Percentiles rank a stretch among this genome's conserved stretches.
Evolutionary conservation across 192 early-diverging fungal genomes (phyloP).

Genomic region (Obelidium mucronatum): DNA sequence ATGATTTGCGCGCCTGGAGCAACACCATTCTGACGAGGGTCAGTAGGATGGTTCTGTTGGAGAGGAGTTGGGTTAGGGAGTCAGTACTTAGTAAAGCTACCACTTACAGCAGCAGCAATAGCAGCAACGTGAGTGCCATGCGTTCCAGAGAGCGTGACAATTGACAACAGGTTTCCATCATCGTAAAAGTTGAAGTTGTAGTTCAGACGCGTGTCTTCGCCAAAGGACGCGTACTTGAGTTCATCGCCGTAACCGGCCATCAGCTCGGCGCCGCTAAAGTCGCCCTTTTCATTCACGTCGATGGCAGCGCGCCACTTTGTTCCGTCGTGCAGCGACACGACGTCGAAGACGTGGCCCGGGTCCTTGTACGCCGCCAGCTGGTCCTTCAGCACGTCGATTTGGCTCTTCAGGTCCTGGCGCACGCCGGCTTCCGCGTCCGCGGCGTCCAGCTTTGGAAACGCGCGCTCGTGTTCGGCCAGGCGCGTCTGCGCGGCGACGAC

Average conservation of each 20-base stretch:
- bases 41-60: too few relatives aligned
- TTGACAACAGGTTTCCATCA: constrained; percentile 63
- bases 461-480: constrained; percentile 42
- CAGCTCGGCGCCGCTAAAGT: constrained; percentile 62
- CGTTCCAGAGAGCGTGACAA: constrained; percentile 83
- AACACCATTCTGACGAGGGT: constrained; percentile 82
- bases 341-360: constrained; percentile 58
- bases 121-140: constrained; percentile 97
- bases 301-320: constrained; percentile 86
- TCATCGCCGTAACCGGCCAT: constrained; percentile 81
- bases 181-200: constrained; percentile 96
- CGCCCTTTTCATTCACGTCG: constrained; percentile 78
- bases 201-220: constrained; percentile 80
- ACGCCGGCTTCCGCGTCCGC: constrained; percentile 51
- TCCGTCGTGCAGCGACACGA: constrained; percentile 78
- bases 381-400: constrained; percentile 70
- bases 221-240: constrained; percentile 75
- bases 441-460: constrained; percentile 25
- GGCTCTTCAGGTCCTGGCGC: constrained; percentile 67
- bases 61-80: constrained; percentile 82
- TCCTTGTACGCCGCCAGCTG: constrained; percentile 72
- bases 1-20: constrained; percentile 96
- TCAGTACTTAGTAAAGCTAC: too few relatives aligned
- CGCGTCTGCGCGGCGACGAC: constrained; percentile 47
- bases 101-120: constrained; percentile 89